Conservation (phyloP, 2,329 filamentous ascomycete species). For the Colletotrichum karsti region DNA sequence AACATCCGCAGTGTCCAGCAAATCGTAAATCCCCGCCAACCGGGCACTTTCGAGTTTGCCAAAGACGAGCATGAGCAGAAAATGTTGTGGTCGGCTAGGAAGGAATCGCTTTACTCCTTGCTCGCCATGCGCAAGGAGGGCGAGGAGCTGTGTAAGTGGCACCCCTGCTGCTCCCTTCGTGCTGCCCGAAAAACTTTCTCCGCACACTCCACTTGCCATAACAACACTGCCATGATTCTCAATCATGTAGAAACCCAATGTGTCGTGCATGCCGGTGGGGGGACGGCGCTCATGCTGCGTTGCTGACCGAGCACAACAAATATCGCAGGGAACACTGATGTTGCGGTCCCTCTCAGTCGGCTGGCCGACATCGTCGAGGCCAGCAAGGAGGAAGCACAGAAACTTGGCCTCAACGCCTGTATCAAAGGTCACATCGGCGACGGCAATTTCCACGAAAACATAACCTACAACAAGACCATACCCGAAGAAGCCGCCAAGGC, state of each 20-base stretch:
- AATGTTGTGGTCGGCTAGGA: slow-evolving; percentile 78
- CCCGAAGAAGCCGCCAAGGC: slow-evolving; percentile 77
- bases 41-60: slow-evolving; percentile 72
- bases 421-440: slow-evolving; percentile 91
- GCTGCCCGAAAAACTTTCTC: background rate
- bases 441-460: slow-evolving; percentile 92
- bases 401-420: slow-evolving; percentile 84
- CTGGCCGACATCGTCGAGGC: slow-evolving; percentile 80
- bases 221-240: background rate
- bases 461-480: slow-evolving; percentile 81
- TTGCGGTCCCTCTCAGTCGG: slow-evolving; percentile 80
- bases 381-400: slow-evolving; percentile 88
- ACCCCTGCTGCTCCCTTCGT: background rate
- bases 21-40: slow-evolving; percentile 56
- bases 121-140: slow-evolving; percentile 69
- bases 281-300: slow-evolving; percentile 7
- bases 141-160: slow-evolving; percentile 66
- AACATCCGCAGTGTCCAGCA: slow-evolving; percentile 61
- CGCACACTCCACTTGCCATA: background rate
- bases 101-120: slow-evolving; percentile 77
- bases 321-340: slow-evolving; percentile 79
- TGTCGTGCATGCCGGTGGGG: slow-evolving; percentile 4
- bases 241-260: slow-evolving; percentile 7
- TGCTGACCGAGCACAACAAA: background rate
- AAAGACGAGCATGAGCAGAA: slow-evolving; percentile 68